Conservation (phyloP, 306 rosid species). For the Quercus suber region DNA sequence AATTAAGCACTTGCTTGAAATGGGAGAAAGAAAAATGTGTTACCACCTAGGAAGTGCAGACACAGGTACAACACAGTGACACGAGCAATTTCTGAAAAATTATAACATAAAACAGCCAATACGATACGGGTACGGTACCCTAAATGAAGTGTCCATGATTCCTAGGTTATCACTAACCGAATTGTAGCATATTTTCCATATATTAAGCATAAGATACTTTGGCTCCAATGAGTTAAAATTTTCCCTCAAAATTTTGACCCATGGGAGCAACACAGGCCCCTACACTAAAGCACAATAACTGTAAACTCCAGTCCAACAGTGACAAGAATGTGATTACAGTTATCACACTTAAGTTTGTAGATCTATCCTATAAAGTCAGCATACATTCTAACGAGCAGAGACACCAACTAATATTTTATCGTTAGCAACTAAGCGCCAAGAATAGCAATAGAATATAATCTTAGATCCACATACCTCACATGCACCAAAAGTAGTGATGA, state of each 20-base stretch:
- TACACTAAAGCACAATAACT: not conserved
- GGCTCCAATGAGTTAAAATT: not conserved
- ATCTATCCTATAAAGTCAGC: not conserved
- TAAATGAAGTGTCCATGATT: too few relatives aligned
- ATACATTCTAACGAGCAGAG: not conserved
- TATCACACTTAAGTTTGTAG: not conserved
- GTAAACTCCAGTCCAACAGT: not conserved
- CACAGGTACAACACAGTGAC: too few relatives aligned
- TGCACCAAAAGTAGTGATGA: not conserved
- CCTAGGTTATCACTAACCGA: too few relatives aligned
- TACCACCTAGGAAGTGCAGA: not conserved
- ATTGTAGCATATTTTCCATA: too few relatives aligned
- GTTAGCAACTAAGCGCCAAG: not conserved
- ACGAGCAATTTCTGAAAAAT: too few relatives aligned
- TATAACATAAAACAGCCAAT: too few relatives aligned
- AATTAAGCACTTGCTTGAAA: too few relatives aligned
- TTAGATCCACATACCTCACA: not conserved
- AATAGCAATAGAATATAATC: not conserved
- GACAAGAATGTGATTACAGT: not conserved
- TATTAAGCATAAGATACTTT: not conserved
- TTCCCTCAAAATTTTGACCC: not conserved
- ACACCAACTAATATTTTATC: not conserved
- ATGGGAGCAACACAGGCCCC: not conserved
- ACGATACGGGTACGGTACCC: too few relatives aligned
- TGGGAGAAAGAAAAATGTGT: too few relatives aligned